These are phyloP conservation scores for Ophiostoma piceae DNA, from an alignment of 2,329 filamentous ascomycete species.

Conservation along the genomic window DNA sequence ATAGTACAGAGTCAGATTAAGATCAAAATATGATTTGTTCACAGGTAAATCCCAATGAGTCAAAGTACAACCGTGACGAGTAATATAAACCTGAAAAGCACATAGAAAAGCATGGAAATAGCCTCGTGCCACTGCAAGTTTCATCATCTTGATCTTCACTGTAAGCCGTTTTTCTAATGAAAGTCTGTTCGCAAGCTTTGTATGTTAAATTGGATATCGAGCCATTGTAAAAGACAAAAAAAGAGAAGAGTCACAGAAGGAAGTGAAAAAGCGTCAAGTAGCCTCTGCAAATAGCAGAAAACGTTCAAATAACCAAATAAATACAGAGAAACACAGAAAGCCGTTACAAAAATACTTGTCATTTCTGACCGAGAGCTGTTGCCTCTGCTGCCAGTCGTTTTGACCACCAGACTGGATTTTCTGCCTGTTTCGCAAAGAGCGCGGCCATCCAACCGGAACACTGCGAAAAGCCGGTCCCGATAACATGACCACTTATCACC, in stretches of 20 bases:
- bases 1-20: neutral
- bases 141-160: neutral
- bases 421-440: conserved; percentile 17
- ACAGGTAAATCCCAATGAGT: neutral
- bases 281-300: too few relatives aligned
- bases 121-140: neutral
- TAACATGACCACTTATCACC: neutral
- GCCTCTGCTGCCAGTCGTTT: neutral
- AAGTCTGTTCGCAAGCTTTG: neutral
- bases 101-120: neutral
- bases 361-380: neutral
- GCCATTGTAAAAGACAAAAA: too few relatives aligned
- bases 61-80: neutral
- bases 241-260: too few relatives aligned
- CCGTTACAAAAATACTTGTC: neutral
- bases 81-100: neutral
- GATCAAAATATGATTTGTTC: neutral
- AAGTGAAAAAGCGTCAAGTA: too few relatives aligned
- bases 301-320: neutral
- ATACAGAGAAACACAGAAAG: neutral
- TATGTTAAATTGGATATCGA: too few relatives aligned
- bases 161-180: neutral
- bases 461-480: conserved; percentile 9
- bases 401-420: neutral
- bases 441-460: conserved; percentile 20